A percentile compares a stretch with the other conserved stretches of the same genome.
These are phyloP conservation scores for Fraxinus sp. DNA, from an alignment of 305 asterid species.

Conservation along the genomic window DNA sequence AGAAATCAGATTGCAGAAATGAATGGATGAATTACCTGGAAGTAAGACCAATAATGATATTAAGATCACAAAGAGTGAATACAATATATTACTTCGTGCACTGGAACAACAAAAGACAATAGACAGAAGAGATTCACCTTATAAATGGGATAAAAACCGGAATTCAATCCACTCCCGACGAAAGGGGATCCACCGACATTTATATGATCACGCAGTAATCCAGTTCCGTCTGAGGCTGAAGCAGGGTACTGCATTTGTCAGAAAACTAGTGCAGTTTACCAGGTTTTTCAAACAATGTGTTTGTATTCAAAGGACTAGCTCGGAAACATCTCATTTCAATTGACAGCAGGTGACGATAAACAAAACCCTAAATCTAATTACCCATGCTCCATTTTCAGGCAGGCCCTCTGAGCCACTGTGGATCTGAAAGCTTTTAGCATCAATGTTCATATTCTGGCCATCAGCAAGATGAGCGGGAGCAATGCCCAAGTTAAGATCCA, in stretches of 20 bases:
- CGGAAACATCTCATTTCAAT: not conserved
- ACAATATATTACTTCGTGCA: not conserved
- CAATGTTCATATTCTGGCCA: slow-evolving; percentile 34
- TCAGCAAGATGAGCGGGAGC: slow-evolving; percentile 47
- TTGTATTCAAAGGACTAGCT: not conserved
- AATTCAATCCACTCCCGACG: slow-evolving; percentile 40
- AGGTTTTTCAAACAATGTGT: slow-evolving; percentile 7
- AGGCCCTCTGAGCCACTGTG: slow-evolving; percentile 36
- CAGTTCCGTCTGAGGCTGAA: slow-evolving; percentile 39
- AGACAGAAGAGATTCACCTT: slow-evolving; percentile 40
- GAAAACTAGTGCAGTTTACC: slow-evolving; percentile 10
- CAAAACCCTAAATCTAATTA: slow-evolving; percentile 25
- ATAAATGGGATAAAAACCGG: slow-evolving; percentile 44
- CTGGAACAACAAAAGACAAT: not conserved
- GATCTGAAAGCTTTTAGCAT: slow-evolving; percentile 31
- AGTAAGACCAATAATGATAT: not conserved
- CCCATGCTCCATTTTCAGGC: slow-evolving; percentile 46
- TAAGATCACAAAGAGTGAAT: not conserved
- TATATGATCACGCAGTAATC: slow-evolving; percentile 32
- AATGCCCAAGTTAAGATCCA: slow-evolving; percentile 73
- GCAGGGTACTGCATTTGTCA: slow-evolving; percentile 41
- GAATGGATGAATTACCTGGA: not conserved
- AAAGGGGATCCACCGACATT: slow-evolving; percentile 35
- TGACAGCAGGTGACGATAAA: not conserved
- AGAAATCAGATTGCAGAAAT: not conserved